Evolutionary conservation across 2,329 filamentous ascomycete species (phyloP), one percentile per base, ranked within the genome.

Genomic region (Triangularia verruculosa): DNA sequence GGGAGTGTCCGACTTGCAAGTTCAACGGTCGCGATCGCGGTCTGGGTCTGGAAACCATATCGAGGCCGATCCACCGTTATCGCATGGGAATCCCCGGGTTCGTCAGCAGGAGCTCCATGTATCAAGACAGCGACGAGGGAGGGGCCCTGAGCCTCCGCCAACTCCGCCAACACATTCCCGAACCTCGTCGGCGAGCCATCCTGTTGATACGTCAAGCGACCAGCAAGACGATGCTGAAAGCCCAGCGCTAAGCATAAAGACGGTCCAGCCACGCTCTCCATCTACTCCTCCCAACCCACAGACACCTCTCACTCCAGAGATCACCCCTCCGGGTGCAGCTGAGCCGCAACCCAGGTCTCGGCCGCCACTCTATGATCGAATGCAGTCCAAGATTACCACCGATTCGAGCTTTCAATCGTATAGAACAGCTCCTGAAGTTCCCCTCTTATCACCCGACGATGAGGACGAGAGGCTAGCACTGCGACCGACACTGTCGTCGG

Each of bases 351-450:
- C 12, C 25, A 79, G 78, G 71, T 64, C 79, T 54, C 82, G 83
- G 30, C 82, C 83, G 17, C 73, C 75, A 17, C 71, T 80, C 53
- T 76, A 75, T 66, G 82, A 87, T 67, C 81, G 83, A 32, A 74
- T 78, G 43, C 74, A 76, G 22, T 84, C 83, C 30, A 84, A 83
- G 66, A 75, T 80, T 9, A 87, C 82, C 6, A 81, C 80, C 1
- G 88, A 86, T 59, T 87, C 84, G n/a, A 83, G 83, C 43, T 82
- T 87, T 22, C 87, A 89, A 60, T 92, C 90, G 0, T 93, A 92
- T 71, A 87, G 79, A 68, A 93, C 90, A 2, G 90, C 90, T 4
- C 82, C 79, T 43, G 90, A 93, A 74, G 83, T 84, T 53, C 82
- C 84, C 1, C 82, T 81, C 17, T 85, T 85, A 1, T 89, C 88